phyloP scores from a whole-genome alignment of 768 basidiomycete species.

The Hydnomerulius pinastri region DNA sequence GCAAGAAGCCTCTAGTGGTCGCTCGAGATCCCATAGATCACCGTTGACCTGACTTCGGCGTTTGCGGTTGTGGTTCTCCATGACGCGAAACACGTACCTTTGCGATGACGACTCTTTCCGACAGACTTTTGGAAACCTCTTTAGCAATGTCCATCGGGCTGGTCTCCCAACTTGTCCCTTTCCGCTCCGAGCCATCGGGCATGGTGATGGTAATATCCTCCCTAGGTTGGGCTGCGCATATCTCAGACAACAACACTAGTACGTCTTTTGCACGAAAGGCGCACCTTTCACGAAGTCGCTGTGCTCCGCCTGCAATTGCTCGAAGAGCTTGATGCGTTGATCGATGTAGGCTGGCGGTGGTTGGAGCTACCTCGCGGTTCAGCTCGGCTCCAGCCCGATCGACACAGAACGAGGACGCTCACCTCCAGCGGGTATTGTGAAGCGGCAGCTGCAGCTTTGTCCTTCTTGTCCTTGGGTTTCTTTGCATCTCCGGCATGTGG shows the following conservation, averaged over 20 bases:
- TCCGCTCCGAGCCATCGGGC: constrained; percentile 81
- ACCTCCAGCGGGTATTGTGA: constrained; percentile 70
- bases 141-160: constrained; percentile 90
- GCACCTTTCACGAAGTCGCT: constrained; percentile 78
- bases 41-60: constrained; percentile 65
- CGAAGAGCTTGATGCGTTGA: constrained; percentile 87
- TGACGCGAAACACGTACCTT: constrained; percentile 56
- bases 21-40: constrained; percentile 90
- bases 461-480: constrained; percentile 50
- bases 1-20: constrained; percentile 86
- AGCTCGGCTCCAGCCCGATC: neutral
- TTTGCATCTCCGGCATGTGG: constrained; percentile 40
- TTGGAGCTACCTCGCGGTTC: constrained; percentile 52
- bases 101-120: constrained; percentile 89
- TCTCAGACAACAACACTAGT: neutral
- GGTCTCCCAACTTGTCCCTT: constrained; percentile 93
- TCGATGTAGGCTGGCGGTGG: constrained; percentile 88
- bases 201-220: constrained; percentile 83
- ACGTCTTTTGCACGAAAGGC: neutral
- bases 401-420: constrained; percentile 8
- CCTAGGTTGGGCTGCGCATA: constrained; percentile 62
- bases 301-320: constrained; percentile 81
- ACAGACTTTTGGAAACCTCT: constrained; percentile 80
- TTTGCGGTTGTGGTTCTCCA: constrained; percentile 1
- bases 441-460: constrained; percentile 29